phyloP scores from a whole-genome alignment of 306 rosid species.

The Elaeagnus macrophylla region DNA sequence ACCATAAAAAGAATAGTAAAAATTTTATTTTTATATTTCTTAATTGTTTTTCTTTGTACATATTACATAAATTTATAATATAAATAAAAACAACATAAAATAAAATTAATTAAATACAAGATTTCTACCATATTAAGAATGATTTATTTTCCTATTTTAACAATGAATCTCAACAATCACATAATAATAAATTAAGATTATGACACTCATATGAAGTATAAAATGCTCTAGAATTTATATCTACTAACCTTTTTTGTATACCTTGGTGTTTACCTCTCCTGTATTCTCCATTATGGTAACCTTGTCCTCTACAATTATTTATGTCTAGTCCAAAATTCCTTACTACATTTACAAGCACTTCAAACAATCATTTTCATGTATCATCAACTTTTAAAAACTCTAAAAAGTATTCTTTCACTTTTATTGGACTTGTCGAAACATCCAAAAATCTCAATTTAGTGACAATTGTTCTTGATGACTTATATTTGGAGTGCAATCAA shows the following conservation, averaged over 20 bases:
- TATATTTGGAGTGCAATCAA: slow-evolving; percentile 13
- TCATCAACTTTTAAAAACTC: neutral
- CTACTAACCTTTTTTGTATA: neutral
- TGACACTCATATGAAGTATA: too few relatives aligned
- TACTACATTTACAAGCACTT: neutral
- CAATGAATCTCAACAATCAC: too few relatives aligned
- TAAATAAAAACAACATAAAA: too few relatives aligned
- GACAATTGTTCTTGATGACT: slow-evolving; percentile 14
- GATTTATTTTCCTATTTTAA: too few relatives aligned
- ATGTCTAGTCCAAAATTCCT: neutral
- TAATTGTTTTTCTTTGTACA: too few relatives aligned
- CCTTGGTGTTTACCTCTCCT: neutral
- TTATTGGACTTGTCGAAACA: neutral
- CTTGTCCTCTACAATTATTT: neutral
- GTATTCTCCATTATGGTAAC: neutral
- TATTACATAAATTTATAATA: too few relatives aligned
- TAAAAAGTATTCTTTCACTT: slow-evolving; percentile 4
- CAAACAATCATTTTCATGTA: neutral
- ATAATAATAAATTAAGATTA: neutral
- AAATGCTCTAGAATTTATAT: neutral
- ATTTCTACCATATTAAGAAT: too few relatives aligned
- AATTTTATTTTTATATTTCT: too few relatives aligned
- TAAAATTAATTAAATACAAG: too few relatives aligned
- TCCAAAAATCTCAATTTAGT: neutral
- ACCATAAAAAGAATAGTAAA: too few relatives aligned